phyloP scores from a whole-genome alignment of 805 yeast genomes.

The Wickerhamiella alocasiicola region DNA sequence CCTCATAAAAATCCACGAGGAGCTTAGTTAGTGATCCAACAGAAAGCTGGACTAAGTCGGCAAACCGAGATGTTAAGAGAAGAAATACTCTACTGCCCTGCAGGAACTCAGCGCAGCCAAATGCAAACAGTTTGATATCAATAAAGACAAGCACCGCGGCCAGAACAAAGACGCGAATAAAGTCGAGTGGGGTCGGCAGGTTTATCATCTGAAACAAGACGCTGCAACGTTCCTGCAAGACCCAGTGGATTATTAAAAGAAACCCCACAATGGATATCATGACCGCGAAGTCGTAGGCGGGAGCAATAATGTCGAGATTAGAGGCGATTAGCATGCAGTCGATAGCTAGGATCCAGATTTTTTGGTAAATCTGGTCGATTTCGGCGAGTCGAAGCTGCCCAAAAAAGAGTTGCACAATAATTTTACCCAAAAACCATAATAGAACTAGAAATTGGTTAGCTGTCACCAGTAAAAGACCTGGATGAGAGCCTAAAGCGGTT shows the following conservation, averaged over 20 bases:
- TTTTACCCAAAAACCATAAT: constrained; percentile 31
- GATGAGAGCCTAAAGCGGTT: constrained; percentile 40
- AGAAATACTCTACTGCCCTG: background rate
- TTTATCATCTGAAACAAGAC: constrained; percentile 35
- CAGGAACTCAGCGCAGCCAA: constrained; percentile 3
- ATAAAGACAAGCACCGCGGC: constrained; percentile 33
- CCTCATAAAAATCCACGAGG: constrained; percentile 27
- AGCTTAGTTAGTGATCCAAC: constrained; percentile 33
- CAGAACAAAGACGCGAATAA: constrained; percentile 35
- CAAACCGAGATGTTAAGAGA: constrained; percentile 3
- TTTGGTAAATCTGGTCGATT: constrained; percentile 57
- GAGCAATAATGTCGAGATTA: constrained; percentile 40
- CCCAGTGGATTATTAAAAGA: constrained; percentile 61
- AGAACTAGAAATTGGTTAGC: constrained; percentile 22
- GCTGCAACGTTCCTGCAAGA: constrained; percentile 44
- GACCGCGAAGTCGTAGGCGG: constrained; percentile 34
- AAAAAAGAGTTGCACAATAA: constrained; percentile 44
- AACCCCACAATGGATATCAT: constrained; percentile 23
- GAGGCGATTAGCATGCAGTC: constrained; percentile 41
- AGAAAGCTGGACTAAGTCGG: constrained; percentile 2
- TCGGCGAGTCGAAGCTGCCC: constrained; percentile 69
- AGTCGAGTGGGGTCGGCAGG: constrained; percentile 26
- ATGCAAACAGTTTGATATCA: constrained; percentile 35
- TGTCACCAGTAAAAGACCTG: constrained; percentile 35
- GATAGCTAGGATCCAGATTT: constrained; percentile 51